Conservation (phyloP, 2,329 filamentous ascomycete genomes). For the Pseudogymnoascus sp. region DNA sequence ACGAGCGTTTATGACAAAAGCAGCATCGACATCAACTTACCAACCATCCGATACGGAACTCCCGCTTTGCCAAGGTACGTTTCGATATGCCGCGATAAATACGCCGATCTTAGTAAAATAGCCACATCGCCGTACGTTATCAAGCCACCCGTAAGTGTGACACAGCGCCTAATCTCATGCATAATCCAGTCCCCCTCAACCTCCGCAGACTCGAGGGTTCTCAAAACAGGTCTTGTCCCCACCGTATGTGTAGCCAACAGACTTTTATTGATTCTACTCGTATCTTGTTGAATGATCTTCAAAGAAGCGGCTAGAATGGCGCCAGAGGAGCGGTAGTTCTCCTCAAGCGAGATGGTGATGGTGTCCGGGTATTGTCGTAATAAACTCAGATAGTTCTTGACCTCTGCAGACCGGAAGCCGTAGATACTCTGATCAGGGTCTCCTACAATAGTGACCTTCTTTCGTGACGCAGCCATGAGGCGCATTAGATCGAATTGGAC, state of each 20-base stretch:
- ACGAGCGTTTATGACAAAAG: neutral
- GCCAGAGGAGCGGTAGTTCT: conserved; percentile 90
- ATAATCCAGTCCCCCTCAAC: conserved; percentile 86
- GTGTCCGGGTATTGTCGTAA: conserved; percentile 69
- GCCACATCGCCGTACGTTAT: conserved; percentile 72
- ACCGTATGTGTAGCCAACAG: conserved; percentile 73
- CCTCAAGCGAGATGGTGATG: conserved; percentile 75
- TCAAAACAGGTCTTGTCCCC: conserved; percentile 73
- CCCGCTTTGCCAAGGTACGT: conserved; percentile 71
- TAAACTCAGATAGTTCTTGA: conserved; percentile 77
- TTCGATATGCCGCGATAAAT: conserved; percentile 80
- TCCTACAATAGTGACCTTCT: conserved; percentile 86
- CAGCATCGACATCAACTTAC: conserved; percentile 30
- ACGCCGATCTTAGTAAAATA: conserved; percentile 77
- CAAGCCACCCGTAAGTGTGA: conserved; percentile 65
- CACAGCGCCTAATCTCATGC: conserved; percentile 66
- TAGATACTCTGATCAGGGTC: conserved; percentile 98
- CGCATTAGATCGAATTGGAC: conserved; percentile 94
- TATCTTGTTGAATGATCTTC: conserved; percentile 85
- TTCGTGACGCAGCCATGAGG: conserved; percentile 65
- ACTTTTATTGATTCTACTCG: conserved; percentile 68
- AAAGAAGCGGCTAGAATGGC: conserved; percentile 75
- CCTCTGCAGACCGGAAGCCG: conserved; percentile 88
- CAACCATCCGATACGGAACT: conserved; percentile 87
- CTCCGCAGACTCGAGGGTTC: conserved; percentile 61